Conservation (phyloP, 768 basidiomycete species). For the Mycena vitilis region DNA sequence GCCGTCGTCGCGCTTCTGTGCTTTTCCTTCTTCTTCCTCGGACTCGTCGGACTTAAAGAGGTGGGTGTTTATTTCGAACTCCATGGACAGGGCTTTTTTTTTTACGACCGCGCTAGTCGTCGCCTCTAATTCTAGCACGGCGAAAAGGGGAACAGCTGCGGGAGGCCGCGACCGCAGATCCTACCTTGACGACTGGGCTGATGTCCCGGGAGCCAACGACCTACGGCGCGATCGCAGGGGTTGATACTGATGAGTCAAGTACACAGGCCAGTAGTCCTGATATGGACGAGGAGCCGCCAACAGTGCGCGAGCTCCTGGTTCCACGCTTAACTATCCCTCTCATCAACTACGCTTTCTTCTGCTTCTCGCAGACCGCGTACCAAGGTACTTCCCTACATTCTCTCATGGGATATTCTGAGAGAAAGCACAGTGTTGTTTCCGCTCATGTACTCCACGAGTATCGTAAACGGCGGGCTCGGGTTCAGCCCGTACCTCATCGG, state of each 20-base stretch:
- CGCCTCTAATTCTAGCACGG: slow-evolving; percentile 25
- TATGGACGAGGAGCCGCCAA: slow-evolving; percentile 27
- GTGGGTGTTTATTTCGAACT: slow-evolving; percentile 21
- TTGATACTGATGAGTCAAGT: background rate
- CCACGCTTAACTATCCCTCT: slow-evolving; percentile 35
- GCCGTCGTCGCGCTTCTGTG: slow-evolving; percentile 37
- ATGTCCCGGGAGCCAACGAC: slow-evolving; percentile 13
- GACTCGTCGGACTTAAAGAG: slow-evolving; percentile 42
- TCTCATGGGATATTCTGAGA: background rate
- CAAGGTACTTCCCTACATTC: slow-evolving; percentile 16
- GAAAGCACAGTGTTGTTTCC: slow-evolving; percentile 33
- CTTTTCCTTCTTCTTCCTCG: slow-evolving; percentile 37
- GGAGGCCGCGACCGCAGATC: slow-evolving; percentile 17
- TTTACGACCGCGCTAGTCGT: slow-evolving; percentile 23
- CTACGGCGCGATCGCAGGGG: slow-evolving; percentile 25
- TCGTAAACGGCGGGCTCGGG: slow-evolving; percentile 63
- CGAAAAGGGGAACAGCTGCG: slow-evolving; percentile 15
- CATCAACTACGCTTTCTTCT: slow-evolving; percentile 36
- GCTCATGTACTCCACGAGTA: slow-evolving; percentile 57
- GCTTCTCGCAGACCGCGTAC: slow-evolving; percentile 36
- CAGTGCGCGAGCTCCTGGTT: slow-evolving; percentile 32
- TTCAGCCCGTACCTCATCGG: slow-evolving; percentile 63
- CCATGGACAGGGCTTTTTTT: background rate
- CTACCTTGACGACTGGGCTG: slow-evolving; percentile 22
- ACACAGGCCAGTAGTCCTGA: background rate